Conservation (phyloP, 345 rosid species). For the Citrus inodora region DNA sequence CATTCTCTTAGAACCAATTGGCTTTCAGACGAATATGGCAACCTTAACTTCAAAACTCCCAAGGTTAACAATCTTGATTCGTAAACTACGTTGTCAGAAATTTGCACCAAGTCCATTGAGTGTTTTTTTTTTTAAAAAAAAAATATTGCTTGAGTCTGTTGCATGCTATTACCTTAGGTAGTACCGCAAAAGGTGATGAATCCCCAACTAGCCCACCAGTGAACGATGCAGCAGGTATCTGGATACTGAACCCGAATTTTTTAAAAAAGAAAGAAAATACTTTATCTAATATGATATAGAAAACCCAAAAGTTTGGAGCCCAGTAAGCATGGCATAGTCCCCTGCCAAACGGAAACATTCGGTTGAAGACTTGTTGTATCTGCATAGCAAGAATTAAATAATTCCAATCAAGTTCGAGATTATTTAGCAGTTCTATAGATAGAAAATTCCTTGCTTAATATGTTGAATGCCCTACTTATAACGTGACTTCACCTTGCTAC, state of each 20-base stretch:
- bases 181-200: slow-evolving; percentile 67
- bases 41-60: too few relatives aligned
- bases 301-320: slow-evolving; percentile 98
- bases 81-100: not conserved
- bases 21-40: too few relatives aligned
- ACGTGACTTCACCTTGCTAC: not conserved
- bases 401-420: not conserved
- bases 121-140: not conserved
- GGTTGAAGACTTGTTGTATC: slow-evolving; percentile 69
- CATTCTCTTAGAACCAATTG: too few relatives aligned
- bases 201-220: slow-evolving; percentile 90
- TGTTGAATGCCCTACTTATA: too few relatives aligned
- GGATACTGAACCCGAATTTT: slow-evolving; percentile 52
- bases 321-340: slow-evolving; percentile 96
- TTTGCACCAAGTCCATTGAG: not conserved
- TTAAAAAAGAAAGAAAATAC: slow-evolving; percentile 50
- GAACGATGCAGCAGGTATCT: slow-evolving; percentile 67
- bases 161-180: slow-evolving; percentile 56
- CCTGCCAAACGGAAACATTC: slow-evolving; percentile 97
- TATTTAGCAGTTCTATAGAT: not conserved
- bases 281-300: slow-evolving; percentile 82
- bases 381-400: slow-evolving; percentile 35
- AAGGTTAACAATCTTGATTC: too few relatives aligned
- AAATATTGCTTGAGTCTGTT: not conserved
- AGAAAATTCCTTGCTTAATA: not conserved